Evolutionary conservation across 2,329 filamentous ascomycete genomes (phyloP), one percentile per base, ranked within the genome.

Genomic region (Amesomyces nigricolor): DNA sequence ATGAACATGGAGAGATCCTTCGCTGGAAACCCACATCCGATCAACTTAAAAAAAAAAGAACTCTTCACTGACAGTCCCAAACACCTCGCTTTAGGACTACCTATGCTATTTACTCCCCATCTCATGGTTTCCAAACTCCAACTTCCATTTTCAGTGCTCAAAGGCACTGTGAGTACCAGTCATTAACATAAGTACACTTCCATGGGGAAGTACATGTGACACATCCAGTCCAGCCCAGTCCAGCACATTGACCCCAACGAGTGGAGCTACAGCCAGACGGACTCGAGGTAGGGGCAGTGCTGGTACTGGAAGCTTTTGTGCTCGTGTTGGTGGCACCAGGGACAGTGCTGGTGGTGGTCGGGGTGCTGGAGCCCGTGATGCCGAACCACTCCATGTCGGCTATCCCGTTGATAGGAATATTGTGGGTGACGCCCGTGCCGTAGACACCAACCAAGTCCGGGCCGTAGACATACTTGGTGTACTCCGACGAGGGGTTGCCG

Each of bases 151-250:
- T 19, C 17, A 35, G 32, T 7, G 17, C 49, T 54, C 54, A 75
- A 55, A 72, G 54, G 61, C 73, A 76, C 62, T 76, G 73, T 14
- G 53, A 70, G 66, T 75, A 76, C 59, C 62, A 75, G 43, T 66
- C 64, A 63, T 75, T 76, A 52, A 65, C 37, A 47, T 64, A 66
- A 40, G 61, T 65, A 66, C 73, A 76, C 16, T 65, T 73, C 32
- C 54, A 69, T 11, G 68, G 68, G 16, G 65, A 61, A 26, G 57
- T 65, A 60, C 74, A 76, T 4, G 53, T 59, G 2, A 65, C 73
- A 38, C 69, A 63, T 19, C 74, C 73, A 13, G 47, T 66, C 57
- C 62, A 75, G 32, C 63, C 66, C 45, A 16, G 56, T 5, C 73
- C 72, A 17, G 71, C 72, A 43, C 72, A 75, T 61, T 74, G 71